Evolutionary conservation across 2,329 filamentous ascomycete genomes (phyloP).

Genomic region (Teratosphaeriaceae sp.): DNA sequence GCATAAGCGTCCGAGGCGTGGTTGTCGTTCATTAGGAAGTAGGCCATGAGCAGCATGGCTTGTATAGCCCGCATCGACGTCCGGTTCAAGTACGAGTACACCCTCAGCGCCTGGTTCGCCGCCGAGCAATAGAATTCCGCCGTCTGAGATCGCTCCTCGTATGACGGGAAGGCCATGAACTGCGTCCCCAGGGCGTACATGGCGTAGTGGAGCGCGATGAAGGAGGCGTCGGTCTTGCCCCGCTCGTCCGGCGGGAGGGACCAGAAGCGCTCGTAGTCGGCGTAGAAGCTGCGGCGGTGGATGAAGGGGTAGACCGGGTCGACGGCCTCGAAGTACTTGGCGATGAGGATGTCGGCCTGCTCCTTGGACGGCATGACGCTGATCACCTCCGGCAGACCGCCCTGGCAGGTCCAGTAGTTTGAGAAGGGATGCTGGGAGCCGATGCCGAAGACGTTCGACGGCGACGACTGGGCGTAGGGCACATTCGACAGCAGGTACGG

Average conservation of each 20-base stretch:
- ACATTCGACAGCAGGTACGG: conserved; percentile 62
- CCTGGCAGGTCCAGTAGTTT: conserved; percentile 78
- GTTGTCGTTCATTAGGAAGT: conserved; percentile 82
- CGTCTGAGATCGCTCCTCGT: conserved; percentile 62
- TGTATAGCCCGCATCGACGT: conserved; percentile 68
- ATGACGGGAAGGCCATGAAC: conserved; percentile 55
- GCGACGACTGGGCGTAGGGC: conserved; percentile 62
- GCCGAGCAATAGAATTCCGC: conserved; percentile 76
- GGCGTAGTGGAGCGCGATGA: conserved; percentile 67
- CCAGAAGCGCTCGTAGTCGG: conserved; percentile 76
- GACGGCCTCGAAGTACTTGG: conserved; percentile 53
- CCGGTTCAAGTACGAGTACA: conserved; percentile 70
- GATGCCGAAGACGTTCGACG: conserved; percentile 74
- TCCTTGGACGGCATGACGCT: conserved; percentile 68
- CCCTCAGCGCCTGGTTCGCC: conserved; percentile 67
- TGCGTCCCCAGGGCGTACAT: conserved; percentile 75
- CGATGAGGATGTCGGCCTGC: conserved; percentile 63
- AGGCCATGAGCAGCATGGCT: conserved; percentile 75
- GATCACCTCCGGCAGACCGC: conserved; percentile 68
- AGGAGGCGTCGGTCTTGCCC: conserved; percentile 56
- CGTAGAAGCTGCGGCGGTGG: conserved; percentile 66
- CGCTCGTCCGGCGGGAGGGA: conserved; percentile 52
- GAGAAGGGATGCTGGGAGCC: conserved; percentile 72
- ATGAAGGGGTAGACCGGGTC: conserved; percentile 79
- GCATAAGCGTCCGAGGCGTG: conserved; percentile 78